Conservation (phyloP, 164 flowering plant species). For the Vitis vinifera region ASM3070453v1 NC_081805.1:21287001-21287500, state of each 20-base stretch:
- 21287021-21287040: conserved; percentile 51
- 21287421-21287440: conserved; percentile 6
- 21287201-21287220: not conserved
- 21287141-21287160: conserved; percentile 37
- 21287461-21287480: too few species aligned
- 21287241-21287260: too few species aligned
- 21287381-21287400: conserved; percentile 22
- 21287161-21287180: conserved; percentile 50
- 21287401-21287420: conserved; percentile 32
- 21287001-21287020: conserved; percentile 42
- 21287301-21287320: not conserved
- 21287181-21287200: not conserved
- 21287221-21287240: not conserved
- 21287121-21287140: conserved; percentile 16
- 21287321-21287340: too few species aligned
- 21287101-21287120: conserved; percentile 31
- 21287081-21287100: conserved; percentile 42
- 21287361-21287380: not conserved
- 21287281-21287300: not conserved
- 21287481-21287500: too few species aligned
- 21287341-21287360: not conserved
- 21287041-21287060: conserved; percentile 42
- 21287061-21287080: conserved; percentile 30
- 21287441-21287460: too few species aligned
- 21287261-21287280: not conserved